Base-by-base conservation (phyloP, 305 asterid species). In the Fraxinus baroniana region DNA sequence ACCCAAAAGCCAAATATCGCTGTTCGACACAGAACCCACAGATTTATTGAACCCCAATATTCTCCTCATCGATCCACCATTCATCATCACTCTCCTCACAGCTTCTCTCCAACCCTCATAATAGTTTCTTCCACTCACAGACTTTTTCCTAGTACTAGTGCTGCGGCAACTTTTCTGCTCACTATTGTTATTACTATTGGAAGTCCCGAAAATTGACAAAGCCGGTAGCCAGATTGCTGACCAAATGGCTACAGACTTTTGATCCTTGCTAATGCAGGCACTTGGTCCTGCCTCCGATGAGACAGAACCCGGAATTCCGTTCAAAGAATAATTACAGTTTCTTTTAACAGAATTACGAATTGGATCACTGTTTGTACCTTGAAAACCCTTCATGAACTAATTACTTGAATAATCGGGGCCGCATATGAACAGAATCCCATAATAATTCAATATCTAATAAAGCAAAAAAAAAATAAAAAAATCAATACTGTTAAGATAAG, bases 1-100 rank as follows among this genome's bases (percentile, higher is more conserved):
- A 32, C 99, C 99, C 86, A 96, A 88, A 86, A 96, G 91, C 99
- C 98, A 96, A 81, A 96, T 94, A 77, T 96, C 94, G 72, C 94
- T 89, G 73, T 80, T 90, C 39, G 99, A 94, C 77, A 86, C 81
- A 5, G 98, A 85, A 66, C 79, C 68, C 10, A 86, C 84, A 9
- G 91, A 74, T 86, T 86, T 90, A 83, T 78, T 86, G 78, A 94
- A 89, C 52, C 99, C 97, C 41, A 91, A 85, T 18, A 92, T 86
- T 79, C 97, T 90, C 92, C 98, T 92, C 91, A 96, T 90, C 41
- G 98, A 89, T 81, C 90, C 94, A 91, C 97, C 91, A 55, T 91
- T 91, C 86, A 94, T 85, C 86, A 93, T 84, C 68, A 88, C 90
- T 86, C 95, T 93, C 84, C 94, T 93, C 85, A 96, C 87, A 84